Conservation (phyloP, 2,329 filamentous ascomycete species). For the Furcasterigmium furcatum region DNA sequence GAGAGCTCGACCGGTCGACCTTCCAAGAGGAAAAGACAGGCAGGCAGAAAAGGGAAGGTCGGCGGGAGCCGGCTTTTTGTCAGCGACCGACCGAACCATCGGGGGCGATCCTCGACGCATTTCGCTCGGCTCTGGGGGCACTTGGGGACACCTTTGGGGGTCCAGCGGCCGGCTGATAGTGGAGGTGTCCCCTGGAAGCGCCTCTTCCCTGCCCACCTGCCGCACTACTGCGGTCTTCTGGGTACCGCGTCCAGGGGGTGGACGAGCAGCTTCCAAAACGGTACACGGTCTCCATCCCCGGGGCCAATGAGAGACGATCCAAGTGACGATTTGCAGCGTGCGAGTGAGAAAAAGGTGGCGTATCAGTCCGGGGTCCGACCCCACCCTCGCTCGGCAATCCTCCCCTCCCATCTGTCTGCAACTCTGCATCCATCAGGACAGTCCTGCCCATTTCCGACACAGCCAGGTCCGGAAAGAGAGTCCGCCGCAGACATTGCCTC, state of each 20-base stretch:
- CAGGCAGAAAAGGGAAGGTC: constrained; percentile 4
- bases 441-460: background rate
- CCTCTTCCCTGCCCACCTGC: too few species aligned
- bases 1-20: background rate
- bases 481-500: too few species aligned
- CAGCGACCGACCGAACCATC: constrained; percentile 1
- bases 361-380: background rate
- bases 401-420: background rate
- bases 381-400: background rate
- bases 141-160: too few species aligned
- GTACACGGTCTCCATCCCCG: background rate
- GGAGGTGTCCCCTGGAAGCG: too few species aligned
- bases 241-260: background rate
- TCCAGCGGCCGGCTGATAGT: too few species aligned
- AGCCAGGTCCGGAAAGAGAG: too few species aligned
- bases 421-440: background rate
- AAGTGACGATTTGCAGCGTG: background rate
- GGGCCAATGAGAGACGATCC: background rate
- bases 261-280: constrained; percentile 2
- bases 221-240: background rate
- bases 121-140: too few species aligned
- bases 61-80: constrained; percentile 3
- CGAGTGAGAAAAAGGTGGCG: background rate
- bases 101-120: background rate
- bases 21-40: background rate